Base-by-base conservation (phyloP, 129 eudicot genomes). In the Flaveria ramosissima region DNA sequence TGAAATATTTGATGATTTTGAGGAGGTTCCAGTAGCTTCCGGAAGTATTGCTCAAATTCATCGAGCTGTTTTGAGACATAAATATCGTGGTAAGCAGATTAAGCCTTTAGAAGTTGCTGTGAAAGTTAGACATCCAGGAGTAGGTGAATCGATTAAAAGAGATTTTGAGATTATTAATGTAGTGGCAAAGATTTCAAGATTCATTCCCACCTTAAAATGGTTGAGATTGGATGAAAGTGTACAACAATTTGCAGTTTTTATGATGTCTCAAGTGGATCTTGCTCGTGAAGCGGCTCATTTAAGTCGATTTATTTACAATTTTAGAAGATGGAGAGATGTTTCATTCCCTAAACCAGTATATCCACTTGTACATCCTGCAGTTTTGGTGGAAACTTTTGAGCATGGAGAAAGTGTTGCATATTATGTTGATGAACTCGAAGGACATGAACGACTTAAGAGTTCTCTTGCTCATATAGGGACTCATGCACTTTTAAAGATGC, bases 261-360 rank as follows among this genome's bases (percentile, higher is more conserved):
- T 94, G 98, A 89, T 94, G 97, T 91, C 97, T 42, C 97, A 91
- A 80, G 98, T 94, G 82, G 98, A 94, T 83, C 93, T 94, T 79
- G 96, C 98, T 1, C 85, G 96, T 53, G 98, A 94, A 80, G 98
- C 98, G 70, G 93, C 97, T 52, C 96, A 94, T 76, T 78, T 94
- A 79, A 91, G 92, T 72, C 96, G 97, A 21, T 94, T 94, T 74
- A 91, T 89, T 11, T 94, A 91, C 77, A 94, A 94, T 78, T 94
- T 94, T 59, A 89, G 98, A 10, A 85, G 92, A 55, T 94, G 97
- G 96, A 91, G 66, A 73, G 89, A 94, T 80, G 97, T 91, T 60
- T 94, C 98, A 12, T 94, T 94, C 71, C 97, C 96, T 2, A 94
- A 89, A 80, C 98, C 98, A 15, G 88, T 94, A 10, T 94, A 94